Evolutionary conservation across 148 eudicot genomes (phyloP).

Genomic region (Chenopodium album): DNA sequence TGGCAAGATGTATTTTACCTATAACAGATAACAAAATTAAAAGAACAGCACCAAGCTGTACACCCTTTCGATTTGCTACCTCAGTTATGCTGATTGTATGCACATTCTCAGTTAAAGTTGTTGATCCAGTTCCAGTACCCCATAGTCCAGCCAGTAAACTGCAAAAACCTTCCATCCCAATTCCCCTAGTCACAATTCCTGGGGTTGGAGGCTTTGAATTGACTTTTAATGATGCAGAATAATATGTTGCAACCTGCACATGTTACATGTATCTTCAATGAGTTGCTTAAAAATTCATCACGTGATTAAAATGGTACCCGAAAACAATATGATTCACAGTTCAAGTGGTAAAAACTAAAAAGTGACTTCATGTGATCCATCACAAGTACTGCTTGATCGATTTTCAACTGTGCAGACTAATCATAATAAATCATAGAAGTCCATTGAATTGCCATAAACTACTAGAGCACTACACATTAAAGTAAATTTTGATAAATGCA

Average conservation of each 20-base stretch:
- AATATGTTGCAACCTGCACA: constrained; percentile 78
- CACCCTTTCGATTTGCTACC: constrained; percentile 68
- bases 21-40: constrained; percentile 70
- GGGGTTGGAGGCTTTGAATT: constrained; percentile 80
- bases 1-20: constrained; percentile 38
- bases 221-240: constrained; percentile 57
- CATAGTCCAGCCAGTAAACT: constrained; percentile 90
- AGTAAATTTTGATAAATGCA: neutral
- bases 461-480: neutral
- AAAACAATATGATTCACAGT: neutral
- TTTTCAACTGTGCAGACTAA: neutral
- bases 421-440: neutral
- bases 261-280: neutral
- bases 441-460: neutral
- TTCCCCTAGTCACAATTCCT: constrained; percentile 79
- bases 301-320: neutral
- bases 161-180: constrained; percentile 92
- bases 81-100: constrained; percentile 78
- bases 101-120: constrained; percentile 80
- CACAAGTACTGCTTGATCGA: neutral
- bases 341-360: neutral
- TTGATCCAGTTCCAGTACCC: constrained; percentile 91
- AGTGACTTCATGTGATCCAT: neutral
- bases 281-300: neutral
- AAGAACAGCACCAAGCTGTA: constrained; percentile 75